These are phyloP conservation scores for Datura wrightii DNA, from an alignment of 257 asterid genomes.

Conservation along the genomic window DNA sequence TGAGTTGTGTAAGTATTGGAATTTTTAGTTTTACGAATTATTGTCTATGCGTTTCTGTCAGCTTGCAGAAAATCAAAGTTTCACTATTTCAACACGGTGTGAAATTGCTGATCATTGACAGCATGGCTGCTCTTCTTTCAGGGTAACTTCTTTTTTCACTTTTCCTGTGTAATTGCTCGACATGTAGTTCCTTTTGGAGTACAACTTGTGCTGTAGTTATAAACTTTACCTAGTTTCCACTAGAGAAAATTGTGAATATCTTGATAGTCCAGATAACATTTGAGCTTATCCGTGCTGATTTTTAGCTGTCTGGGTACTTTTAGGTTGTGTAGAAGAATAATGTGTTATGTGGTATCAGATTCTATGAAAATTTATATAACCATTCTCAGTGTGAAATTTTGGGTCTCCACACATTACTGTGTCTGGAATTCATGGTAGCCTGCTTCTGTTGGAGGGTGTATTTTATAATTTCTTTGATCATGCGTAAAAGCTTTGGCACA, in stretches of 20 bases:
- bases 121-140: conserved; percentile 85
- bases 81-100: conserved; percentile 67
- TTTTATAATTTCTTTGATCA: not conserved
- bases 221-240: not conserved
- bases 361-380: not conserved
- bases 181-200: not conserved
- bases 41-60: conserved; percentile 39
- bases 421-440: not conserved
- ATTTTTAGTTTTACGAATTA: not conserved
- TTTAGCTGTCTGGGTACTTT: not conserved
- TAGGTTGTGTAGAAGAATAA: not conserved
- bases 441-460: not conserved
- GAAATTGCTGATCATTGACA: conserved; percentile 79
- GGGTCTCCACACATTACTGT: not conserved
- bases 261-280: not conserved
- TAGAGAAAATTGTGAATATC: not conserved
- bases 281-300: not conserved
- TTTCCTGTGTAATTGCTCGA: conserved; percentile 23
- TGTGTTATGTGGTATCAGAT: not conserved
- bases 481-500: not conserved
- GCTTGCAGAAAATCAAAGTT: conserved; percentile 75
- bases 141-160: conserved; percentile 56
- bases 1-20: not conserved
- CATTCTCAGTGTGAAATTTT: conserved; percentile 14
- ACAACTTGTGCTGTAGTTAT: conserved; percentile 18